These are phyloP conservation scores for Hygrophoropsis aurantiaca DNA, from an alignment of 768 basidiomycete species.

Conservation along the genomic window DNA sequence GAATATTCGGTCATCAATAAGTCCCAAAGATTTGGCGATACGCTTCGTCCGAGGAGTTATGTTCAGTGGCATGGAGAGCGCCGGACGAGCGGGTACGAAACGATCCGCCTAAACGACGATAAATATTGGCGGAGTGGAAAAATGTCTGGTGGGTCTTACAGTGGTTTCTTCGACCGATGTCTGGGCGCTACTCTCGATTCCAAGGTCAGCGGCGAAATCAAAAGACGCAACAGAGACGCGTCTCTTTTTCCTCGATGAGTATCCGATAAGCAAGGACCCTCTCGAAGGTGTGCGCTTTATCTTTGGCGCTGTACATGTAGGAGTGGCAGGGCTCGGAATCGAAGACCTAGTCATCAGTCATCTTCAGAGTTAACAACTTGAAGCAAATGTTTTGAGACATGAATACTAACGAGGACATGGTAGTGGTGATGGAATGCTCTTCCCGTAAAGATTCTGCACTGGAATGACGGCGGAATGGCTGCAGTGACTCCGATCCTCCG, in stretches of 20 bases:
- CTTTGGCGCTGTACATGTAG: slow-evolving; percentile 20
- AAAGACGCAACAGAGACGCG: slow-evolving; percentile 40
- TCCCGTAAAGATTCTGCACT: no score
- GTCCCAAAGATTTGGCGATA: slow-evolving; percentile 61
- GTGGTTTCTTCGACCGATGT: slow-evolving; percentile 23
- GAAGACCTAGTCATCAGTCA: slow-evolving; percentile 17
- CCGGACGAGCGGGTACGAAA: slow-evolving; percentile 56
- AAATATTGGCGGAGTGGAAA: neutral
- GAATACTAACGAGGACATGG: slow-evolving; percentile 32
- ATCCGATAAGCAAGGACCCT: slow-evolving; percentile 38
- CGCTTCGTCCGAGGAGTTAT: slow-evolving; percentile 67
- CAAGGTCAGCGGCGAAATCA: slow-evolving; percentile 37
- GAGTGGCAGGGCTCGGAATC: slow-evolving; percentile 25
- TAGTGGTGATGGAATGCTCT: neutral
- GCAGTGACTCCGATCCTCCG: no score
- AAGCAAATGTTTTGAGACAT: no score
- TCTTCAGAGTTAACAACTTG: no score
- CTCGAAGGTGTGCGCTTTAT: slow-evolving; percentile 38
- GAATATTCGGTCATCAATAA: slow-evolving; percentile 55
- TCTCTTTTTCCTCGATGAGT: slow-evolving; percentile 41
- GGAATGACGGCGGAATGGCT: neutral
- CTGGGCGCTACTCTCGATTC: slow-evolving; percentile 13
- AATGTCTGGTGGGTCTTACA: slow-evolving; percentile 19
- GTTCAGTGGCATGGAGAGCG: slow-evolving; percentile 52
- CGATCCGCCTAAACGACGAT: slow-evolving; percentile 49